Evolutionary conservation across 805 yeast genomes (phyloP).

Genomic region (Yamadazyma sp.): DNA sequence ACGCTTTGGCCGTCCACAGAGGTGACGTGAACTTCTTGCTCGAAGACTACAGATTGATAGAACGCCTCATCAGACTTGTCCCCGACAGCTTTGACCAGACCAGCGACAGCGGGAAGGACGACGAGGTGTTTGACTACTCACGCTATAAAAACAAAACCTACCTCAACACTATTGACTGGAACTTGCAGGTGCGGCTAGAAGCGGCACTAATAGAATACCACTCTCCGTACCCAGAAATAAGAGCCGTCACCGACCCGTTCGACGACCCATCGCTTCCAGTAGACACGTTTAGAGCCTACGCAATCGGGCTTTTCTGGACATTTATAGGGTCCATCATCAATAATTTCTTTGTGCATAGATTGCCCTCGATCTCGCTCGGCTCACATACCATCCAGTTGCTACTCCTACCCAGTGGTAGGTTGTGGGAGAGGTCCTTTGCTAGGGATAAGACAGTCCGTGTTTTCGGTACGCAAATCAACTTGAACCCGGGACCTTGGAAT

Average conservation of each 20-base stretch:
- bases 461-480: slow-evolving; percentile 24
- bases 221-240: slow-evolving; percentile 43
- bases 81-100: slow-evolving; percentile 4
- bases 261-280: slow-evolving; percentile 34
- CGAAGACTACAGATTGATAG: slow-evolving; percentile 35
- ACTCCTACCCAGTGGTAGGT: slow-evolving; percentile 38
- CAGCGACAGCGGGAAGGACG: not conserved
- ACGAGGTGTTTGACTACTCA: slow-evolving; percentile 9
- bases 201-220: slow-evolving; percentile 39
- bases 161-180: slow-evolving; percentile 31
- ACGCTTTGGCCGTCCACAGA: slow-evolving; percentile 34
- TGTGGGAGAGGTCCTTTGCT: slow-evolving; percentile 38
- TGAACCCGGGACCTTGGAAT: slow-evolving; percentile 46
- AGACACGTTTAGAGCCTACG: slow-evolving; percentile 41
- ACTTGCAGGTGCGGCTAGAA: slow-evolving; percentile 34
- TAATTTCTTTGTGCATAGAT: slow-evolving; percentile 42
- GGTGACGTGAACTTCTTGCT: slow-evolving; percentile 36
- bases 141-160: slow-evolving; percentile 22
- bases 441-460: slow-evolving; percentile 21
- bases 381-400: slow-evolving; percentile 42
- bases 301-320: slow-evolving; percentile 42
- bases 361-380: slow-evolving; percentile 36
- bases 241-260: slow-evolving; percentile 40
- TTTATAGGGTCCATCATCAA: slow-evolving; percentile 40
- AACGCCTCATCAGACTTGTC: slow-evolving; percentile 13